These are phyloP conservation scores for Aspergillus transmontanensis DNA, from an alignment of 2,329 filamentous ascomycete species.

Conservation along the genomic window DNA sequence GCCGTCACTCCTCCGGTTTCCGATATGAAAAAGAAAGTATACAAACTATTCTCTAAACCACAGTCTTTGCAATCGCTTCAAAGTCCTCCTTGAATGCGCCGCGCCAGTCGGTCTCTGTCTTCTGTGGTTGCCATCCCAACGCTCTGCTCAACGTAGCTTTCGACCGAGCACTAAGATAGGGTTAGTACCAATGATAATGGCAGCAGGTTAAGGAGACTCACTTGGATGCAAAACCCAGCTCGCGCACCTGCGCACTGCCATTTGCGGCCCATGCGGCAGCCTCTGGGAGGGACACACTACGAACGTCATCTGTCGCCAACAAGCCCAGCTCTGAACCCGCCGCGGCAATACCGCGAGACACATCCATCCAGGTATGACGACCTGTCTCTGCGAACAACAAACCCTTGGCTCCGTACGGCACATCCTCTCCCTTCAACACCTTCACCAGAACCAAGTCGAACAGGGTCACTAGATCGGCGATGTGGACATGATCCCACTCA, in stretches of 20 bases:
- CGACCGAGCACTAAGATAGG: neutral
- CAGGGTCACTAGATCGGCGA: slow-evolving; percentile 47
- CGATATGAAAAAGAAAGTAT: too few species aligned
- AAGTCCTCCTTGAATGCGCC: neutral
- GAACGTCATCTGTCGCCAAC: neutral
- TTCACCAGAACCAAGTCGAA: slow-evolving; percentile 41
- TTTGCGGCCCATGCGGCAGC: neutral
- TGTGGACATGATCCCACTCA: slow-evolving; percentile 50
- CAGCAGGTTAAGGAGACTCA: neutral
- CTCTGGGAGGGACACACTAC: neutral
- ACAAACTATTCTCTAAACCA: neutral
- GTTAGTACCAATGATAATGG: too few species aligned
- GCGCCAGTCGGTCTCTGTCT: neutral
- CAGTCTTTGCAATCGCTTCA: neutral
- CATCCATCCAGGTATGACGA: slow-evolving; percentile 39
- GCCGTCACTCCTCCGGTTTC: too few species aligned
- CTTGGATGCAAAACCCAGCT: neutral
- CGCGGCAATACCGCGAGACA: slow-evolving; percentile 6
- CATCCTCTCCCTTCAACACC: slow-evolving; percentile 26
- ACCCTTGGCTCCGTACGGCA: slow-evolving; percentile 22
- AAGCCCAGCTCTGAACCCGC: neutral
- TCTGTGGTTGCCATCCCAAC: neutral
- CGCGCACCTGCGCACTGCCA: neutral
- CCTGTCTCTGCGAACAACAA: slow-evolving; percentile 48
- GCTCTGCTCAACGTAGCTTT: neutral